Conservation (phyloP, 1,139 yeast species). For the Groenewaldozyma sp. region DNA sequence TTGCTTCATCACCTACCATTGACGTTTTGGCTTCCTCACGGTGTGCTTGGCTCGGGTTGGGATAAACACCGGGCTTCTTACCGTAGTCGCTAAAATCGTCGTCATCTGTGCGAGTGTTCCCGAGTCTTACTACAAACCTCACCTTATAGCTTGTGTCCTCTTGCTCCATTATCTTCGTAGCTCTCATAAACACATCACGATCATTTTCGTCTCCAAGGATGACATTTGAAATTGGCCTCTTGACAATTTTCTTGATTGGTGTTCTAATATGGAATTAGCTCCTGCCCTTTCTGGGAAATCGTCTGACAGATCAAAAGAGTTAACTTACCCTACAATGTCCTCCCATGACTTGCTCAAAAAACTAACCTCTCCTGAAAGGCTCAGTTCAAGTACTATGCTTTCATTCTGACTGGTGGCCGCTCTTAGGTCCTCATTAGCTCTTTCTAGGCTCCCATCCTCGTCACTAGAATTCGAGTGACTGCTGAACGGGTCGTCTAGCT, state of each 20-base stretch:
- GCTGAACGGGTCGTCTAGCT: not conserved
- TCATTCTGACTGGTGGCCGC: slow-evolving; percentile 60
- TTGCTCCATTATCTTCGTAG: slow-evolving; percentile 58
- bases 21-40: too few relatives aligned
- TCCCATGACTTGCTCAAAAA: slow-evolving; percentile 76
- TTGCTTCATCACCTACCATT: too few relatives aligned
- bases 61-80: not conserved
- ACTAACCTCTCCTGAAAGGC: slow-evolving; percentile 65
- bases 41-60: not conserved
- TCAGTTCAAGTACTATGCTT: slow-evolving; percentile 79
- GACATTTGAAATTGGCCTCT: slow-evolving; percentile 53
- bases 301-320: too few relatives aligned
- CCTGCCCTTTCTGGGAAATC: too few relatives aligned
- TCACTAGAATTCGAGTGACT: too few relatives aligned
- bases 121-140: slow-evolving; percentile 54
- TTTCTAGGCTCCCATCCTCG: slow-evolving; percentile 1
- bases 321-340: slow-evolving; percentile 39
- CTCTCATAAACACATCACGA: slow-evolving; percentile 56
- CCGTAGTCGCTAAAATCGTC: not conserved
- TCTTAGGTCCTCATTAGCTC: slow-evolving; percentile 24
- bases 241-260: slow-evolving; percentile 42
- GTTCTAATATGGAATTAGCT: slow-evolving; percentile 46
- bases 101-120: slow-evolving; percentile 19
- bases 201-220: slow-evolving; percentile 64
- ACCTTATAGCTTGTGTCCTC: slow-evolving; percentile 77